Evolutionary conservation across 441 rosid species (phyloP).

Genomic region (Pelargonium australe): DNA sequence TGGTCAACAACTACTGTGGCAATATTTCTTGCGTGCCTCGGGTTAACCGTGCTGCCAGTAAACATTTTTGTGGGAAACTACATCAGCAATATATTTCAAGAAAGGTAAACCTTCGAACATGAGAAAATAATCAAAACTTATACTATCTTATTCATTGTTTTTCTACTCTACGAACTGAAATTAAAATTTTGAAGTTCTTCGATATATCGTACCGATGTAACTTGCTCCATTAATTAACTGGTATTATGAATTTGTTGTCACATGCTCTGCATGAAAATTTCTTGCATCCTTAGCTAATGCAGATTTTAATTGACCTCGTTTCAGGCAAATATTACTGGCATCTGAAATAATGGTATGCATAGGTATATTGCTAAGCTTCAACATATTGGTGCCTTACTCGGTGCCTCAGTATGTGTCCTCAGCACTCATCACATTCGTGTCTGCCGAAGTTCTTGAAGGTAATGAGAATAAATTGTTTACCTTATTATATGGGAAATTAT

Average conservation of each 20-base stretch:
- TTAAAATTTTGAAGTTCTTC: no score
- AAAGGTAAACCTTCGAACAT: slow-evolving; percentile 37
- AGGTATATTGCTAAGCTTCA: slow-evolving; percentile 47
- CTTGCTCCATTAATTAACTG: neutral
- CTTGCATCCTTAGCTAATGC: neutral
- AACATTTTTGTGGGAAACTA: slow-evolving; percentile 43
- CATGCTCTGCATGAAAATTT: neutral
- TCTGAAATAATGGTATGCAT: slow-evolving; percentile 43
- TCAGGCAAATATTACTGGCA: slow-evolving; percentile 47
- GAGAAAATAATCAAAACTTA: neutral
- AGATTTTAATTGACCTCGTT: slow-evolving; percentile 6
- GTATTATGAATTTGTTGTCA: neutral
- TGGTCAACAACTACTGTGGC: slow-evolving; percentile 47
- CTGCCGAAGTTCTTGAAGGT: slow-evolving; percentile 63
- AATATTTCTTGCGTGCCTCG: slow-evolving; percentile 48
- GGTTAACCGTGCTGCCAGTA: slow-evolving; percentile 52
- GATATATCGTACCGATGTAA: no score
- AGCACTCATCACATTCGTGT: slow-evolving; percentile 38
- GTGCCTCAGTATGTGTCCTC: slow-evolving; percentile 39
- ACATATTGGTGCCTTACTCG: slow-evolving; percentile 32
- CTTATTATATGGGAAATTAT: neutral
- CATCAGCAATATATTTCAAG: slow-evolving; percentile 52
- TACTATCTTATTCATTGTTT: neutral
- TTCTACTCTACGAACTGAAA: neutral
- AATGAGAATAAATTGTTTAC: slow-evolving; percentile 1